Evolutionary conservation across 495 filamentous ascomycete species (phyloP).

Genomic region (Astrocystis sublimbata): DNA sequence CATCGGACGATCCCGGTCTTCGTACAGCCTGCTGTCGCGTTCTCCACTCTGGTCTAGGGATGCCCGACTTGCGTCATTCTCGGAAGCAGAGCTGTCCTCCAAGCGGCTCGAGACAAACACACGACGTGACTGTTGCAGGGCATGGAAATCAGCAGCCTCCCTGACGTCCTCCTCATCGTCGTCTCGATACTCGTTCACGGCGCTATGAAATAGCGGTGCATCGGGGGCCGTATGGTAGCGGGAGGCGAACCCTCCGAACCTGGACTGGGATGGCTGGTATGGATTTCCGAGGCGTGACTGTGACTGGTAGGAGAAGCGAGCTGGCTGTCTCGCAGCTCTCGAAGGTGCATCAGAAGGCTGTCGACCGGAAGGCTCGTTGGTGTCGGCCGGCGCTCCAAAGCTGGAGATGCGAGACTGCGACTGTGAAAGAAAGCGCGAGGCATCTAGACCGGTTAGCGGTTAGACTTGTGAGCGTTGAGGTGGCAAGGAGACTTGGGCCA

Average conservation of each 20-base stretch:
- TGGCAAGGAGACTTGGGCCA: not conserved
- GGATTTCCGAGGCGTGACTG: slow-evolving; percentile 64
- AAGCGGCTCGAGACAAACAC: slow-evolving; percentile 80
- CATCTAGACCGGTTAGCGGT: slow-evolving; percentile 61
- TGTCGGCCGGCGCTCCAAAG: slow-evolving; percentile 62
- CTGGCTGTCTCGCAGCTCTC: slow-evolving; percentile 37
- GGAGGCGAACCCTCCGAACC: slow-evolving; percentile 74
- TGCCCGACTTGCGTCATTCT: slow-evolving; percentile 62
- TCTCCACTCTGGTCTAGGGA: slow-evolving; percentile 60
- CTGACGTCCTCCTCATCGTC: slow-evolving; percentile 91
- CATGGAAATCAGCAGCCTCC: slow-evolving; percentile 90
- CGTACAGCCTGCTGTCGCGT: slow-evolving; percentile 41
- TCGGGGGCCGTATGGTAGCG: slow-evolving; percentile 64
- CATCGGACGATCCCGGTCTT: slow-evolving; percentile 43
- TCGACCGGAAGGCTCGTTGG: slow-evolving; percentile 41
- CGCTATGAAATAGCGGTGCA: slow-evolving; percentile 89
- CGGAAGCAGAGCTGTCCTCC: slow-evolving; percentile 78
- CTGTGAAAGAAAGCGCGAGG: slow-evolving; percentile 94
- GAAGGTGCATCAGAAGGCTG: slow-evolving; percentile 36
- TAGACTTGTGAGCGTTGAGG: slow-evolving; percentile 12
- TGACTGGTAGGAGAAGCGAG: slow-evolving; percentile 40
- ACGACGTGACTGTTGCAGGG: slow-evolving; percentile 81
- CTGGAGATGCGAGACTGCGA: slow-evolving; percentile 81
- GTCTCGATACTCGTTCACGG: slow-evolving; percentile 73
- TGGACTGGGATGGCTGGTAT: slow-evolving; percentile 66